phyloP scores from a whole-genome alignment of 176 grass and related monocot species.

The Chloris gayana region DNA sequence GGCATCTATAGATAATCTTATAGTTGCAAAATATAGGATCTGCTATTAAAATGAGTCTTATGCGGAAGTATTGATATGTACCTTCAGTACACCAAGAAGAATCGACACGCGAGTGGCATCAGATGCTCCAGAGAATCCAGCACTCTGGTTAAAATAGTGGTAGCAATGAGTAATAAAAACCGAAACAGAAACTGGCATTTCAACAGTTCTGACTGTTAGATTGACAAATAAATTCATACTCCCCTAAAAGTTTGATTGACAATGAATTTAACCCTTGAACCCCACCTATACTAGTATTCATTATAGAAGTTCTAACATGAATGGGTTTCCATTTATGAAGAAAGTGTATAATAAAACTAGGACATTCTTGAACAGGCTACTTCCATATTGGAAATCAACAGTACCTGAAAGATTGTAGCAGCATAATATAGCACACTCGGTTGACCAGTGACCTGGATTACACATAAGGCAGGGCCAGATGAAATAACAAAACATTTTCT shows the following conservation, averaged over 20 bases:
- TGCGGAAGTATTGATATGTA: slow-evolving; percentile 23
- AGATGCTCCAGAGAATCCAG: slow-evolving; percentile 91
- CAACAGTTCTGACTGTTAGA: background rate
- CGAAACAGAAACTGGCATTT: background rate
- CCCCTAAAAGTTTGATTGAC: slow-evolving; percentile 24
- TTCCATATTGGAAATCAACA: slow-evolving; percentile 17
- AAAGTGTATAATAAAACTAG: slow-evolving; percentile 18
- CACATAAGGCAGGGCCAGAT: slow-evolving; percentile 33
- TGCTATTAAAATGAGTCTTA: slow-evolving; percentile 6
- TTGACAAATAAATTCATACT: background rate
- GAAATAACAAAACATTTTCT: background rate
- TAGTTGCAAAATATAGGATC: background rate
- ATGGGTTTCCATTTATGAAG: background rate
- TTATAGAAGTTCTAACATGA: background rate
- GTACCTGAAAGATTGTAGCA: slow-evolving; percentile 94
- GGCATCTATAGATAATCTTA: background rate
- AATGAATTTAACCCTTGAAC: background rate
- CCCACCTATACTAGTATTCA: background rate
- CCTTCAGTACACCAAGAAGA: slow-evolving; percentile 97
- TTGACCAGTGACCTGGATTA: slow-evolving; percentile 85
- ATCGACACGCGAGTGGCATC: slow-evolving; percentile 94
- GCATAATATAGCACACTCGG: slow-evolving; percentile 99
- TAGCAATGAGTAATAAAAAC: slow-evolving; percentile 24
- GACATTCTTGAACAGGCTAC: slow-evolving; percentile 16
- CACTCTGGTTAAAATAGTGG: slow-evolving; percentile 62